Evolutionary conservation across 2,329 filamentous ascomycete genomes (phyloP).

Genomic region (Kalmusia sp.): DNA sequence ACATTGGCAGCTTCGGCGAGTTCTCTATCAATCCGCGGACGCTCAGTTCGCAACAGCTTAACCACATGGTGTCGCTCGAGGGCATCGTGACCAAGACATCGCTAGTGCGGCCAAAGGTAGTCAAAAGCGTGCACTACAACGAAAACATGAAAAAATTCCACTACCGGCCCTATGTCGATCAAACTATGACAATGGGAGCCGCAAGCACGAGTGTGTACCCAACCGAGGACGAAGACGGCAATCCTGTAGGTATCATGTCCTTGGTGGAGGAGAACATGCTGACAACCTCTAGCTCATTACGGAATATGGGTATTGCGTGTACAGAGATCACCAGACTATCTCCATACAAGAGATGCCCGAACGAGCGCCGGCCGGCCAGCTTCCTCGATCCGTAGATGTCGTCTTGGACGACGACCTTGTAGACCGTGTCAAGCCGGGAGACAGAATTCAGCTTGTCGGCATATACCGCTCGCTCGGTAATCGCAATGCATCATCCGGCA

Average conservation of each 20-base stretch:
- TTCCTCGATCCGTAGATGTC: conserved; percentile 94
- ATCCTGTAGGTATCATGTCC: conserved; percentile 63
- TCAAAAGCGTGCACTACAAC: conserved; percentile 97
- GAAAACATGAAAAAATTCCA: conserved; percentile 86
- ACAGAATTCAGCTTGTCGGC: conserved; percentile 95
- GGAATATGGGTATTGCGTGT: conserved; percentile 95
- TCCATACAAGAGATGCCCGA: conserved; percentile 99
- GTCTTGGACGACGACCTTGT: conserved; percentile 97
- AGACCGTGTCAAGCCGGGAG: conserved; percentile 92
- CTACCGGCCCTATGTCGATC: conserved; percentile 89
- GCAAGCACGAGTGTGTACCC: conserved; percentile 93
- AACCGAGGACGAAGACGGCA: conserved; percentile 90
- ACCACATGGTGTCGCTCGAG: conserved; percentile 96
- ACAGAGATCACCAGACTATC: conserved; percentile 95
- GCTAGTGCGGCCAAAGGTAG: conserved; percentile 93
- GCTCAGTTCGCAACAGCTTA: conserved; percentile 85
- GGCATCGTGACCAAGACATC: conserved; percentile 98
- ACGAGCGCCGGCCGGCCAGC: conserved; percentile 89
- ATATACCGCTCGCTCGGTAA: conserved; percentile 95
- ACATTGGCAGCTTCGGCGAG: conserved; percentile 92
- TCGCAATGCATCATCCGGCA: conserved; percentile 87
- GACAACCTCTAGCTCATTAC: conserved; percentile 69
- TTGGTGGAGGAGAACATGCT: background rate
- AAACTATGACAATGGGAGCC: conserved; percentile 91
- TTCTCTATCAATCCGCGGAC: conserved; percentile 95